Base-by-base conservation (phyloP, 1,284 basidiomycete species). In the Acaromyces ingoldii region DNA sequence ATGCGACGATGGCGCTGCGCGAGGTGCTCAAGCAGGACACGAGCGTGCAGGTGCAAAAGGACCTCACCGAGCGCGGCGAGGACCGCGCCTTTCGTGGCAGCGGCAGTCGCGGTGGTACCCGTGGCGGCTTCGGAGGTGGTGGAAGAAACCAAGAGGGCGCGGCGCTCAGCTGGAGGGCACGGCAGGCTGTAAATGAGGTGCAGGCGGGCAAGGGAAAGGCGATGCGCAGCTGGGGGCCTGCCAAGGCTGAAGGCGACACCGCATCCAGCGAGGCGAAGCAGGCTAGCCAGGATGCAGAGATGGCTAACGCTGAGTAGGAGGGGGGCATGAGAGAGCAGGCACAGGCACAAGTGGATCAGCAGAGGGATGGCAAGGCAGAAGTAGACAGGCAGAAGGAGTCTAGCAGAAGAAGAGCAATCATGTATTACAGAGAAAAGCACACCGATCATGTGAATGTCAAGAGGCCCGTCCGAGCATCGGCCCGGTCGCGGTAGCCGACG, bases 21-120 rank as follows among this genome's bases (percentile, higher is more conserved):
- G 72, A 75, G 52, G 55, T 71, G 4, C 63, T 73, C 44, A 73
- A 72, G 45, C 55, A 57, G 41, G 72, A 75, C 33, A 75, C 72
- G 5, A 62, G 60, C 26, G 57, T 57, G 36, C 61, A 58, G 40
- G 60, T 57, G 15, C 69, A 71, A 39, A 47, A 58, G 17, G 54
- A 57, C 24, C 54, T 69, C 45, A 70, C 69, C 6, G 45, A 60
- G 34, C 40, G 49, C 25, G 61, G 66, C 52, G 58, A 60, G 24
- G 66, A 70, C 40, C 65, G 24, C 17, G 7, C 24, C 17, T 37
- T 22, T 17, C 17, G 17, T 37, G 17, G 36, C 36, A 37, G 17
- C 36, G 6, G 24, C 6, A 37, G 24, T 17, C 7, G 6, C 24
- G 6, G 36, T 22, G 17, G 36, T 37, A 6, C 36, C 3, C 17